These are phyloP conservation scores for Ciborinia camelliae DNA, from an alignment of 2,329 filamentous ascomycete species.

Conservation along the genomic window DNA sequence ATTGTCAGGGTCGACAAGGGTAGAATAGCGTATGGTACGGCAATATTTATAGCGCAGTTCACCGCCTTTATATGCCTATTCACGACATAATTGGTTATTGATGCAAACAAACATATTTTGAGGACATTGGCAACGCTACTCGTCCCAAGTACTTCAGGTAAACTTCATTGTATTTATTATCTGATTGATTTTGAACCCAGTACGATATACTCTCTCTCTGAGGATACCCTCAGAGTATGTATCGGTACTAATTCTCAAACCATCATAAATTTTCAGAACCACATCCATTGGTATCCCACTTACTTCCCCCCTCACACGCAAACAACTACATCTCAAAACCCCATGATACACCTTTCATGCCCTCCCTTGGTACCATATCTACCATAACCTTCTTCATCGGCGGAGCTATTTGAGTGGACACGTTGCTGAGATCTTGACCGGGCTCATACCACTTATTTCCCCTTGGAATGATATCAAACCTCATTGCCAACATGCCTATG, in stretches of 20 bases:
- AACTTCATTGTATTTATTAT: background rate
- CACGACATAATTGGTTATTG: too few relatives aligned
- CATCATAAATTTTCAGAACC: background rate
- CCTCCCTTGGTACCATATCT: background rate
- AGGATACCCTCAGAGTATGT: too few relatives aligned
- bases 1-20: background rate
- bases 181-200: background rate
- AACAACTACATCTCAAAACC: slow-evolving; percentile 10
- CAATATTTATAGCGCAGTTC: background rate
- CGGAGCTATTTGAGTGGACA: slow-evolving; percentile 1
- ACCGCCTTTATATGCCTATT: too few relatives aligned
- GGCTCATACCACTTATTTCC: slow-evolving; percentile 11
- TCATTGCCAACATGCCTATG: slow-evolving; percentile 7
- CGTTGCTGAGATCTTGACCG: background rate
- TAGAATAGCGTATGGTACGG: background rate
- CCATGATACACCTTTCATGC: background rate
- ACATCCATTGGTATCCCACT: background rate
- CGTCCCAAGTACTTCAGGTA: background rate
- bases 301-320: background rate
- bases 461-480: slow-evolving; percentile 1
- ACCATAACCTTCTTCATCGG: slow-evolving; percentile 4
- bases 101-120: too few relatives aligned
- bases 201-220: too few relatives aligned
- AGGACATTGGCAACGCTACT: too few relatives aligned
- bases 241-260: too few relatives aligned